Base-by-base conservation (phyloP, 805 yeast genomes). In the Schwanniomyces vanrijiae region DNA sequence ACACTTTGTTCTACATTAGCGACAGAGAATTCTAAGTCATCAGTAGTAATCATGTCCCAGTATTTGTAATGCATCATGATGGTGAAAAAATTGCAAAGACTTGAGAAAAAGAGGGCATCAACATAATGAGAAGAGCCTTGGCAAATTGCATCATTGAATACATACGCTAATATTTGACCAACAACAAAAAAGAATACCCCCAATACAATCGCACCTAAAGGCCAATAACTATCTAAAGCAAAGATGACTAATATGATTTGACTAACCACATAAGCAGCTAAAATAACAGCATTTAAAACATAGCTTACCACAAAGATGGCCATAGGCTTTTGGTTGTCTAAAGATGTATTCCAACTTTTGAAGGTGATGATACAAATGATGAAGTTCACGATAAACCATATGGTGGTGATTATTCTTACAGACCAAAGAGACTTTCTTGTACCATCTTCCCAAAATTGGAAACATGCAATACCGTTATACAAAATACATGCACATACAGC, bases 361-460 rank as follows among this genome's bases (percentile, higher is more conserved):
- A 91, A 89, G 0, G 97, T 90, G 43, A 87, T 66, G 4, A 90
- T 55, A 1, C 90, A 71, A 4, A 90, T 75, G 22, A 89, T 63
- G 59, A 87, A 91, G 48, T 86, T 81, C 22, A 84, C 64, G 1
- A 76, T 70, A 57, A 89, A 90, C 59, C 88, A 82, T 1, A 69
- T 54, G 1, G 74, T 42, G n/a, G 89, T 73, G 1, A 80, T 54
- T 2, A 75, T 42, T 49, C 89, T 73, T 37, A 87, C 64, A 3
- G 74, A 60, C 62, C 81, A 67, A 74, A 88, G 76, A 0, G 96
- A 83, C 47, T 61, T 71, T 14, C 64, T 60, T 1, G 96, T 86
- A 16, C 97, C 97, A 65, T 92, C 99, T 64, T 91, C 97, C 95
- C 96, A 94, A 29, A 91, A 68, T 64, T 90, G 94, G 64, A 90